Percentiles rank a stretch among this genome's conserved stretches.
These are phyloP conservation scores for Emericellopsis cladophorae DNA, from an alignment of 2,329 filamentous ascomycete genomes.

Conservation along the genomic window DNA sequence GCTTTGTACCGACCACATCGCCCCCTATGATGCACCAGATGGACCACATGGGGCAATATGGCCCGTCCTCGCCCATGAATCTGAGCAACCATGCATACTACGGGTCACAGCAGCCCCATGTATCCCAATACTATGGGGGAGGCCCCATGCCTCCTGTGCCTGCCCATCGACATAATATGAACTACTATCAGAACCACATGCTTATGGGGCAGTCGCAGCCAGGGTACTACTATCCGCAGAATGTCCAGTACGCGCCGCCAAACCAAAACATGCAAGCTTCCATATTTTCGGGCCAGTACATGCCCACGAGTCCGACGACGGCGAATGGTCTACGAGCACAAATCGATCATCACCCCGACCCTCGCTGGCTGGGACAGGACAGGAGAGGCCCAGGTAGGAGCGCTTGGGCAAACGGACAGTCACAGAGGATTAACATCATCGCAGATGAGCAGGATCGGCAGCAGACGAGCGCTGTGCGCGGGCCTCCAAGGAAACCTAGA, in stretches of 20 bases:
- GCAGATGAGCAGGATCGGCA: slow-evolving; percentile 2
- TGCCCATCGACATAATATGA: slow-evolving; percentile 23
- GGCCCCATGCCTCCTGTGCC: slow-evolving; percentile 23
- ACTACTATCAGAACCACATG: slow-evolving; percentile 30
- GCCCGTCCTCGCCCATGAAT: slow-evolving; percentile 21
- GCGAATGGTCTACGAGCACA: slow-evolving; percentile 10
- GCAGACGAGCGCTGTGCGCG: slow-evolving; percentile 14
- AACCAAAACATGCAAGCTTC: slow-evolving; percentile 16
- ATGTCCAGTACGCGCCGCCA: slow-evolving; percentile 22
- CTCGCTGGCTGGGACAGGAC: slow-evolving; percentile 2
- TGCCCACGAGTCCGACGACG: slow-evolving; percentile 9
- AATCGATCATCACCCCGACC: slow-evolving; percentile 5
- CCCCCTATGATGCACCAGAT: slow-evolving; percentile 24
- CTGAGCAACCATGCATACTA: slow-evolving; percentile 33
- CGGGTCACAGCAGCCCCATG: slow-evolving; percentile 26
- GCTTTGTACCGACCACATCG: slow-evolving; percentile 19
- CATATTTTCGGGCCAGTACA: slow-evolving; percentile 21
- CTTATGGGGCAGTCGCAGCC: slow-evolving; percentile 26
- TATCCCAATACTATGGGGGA: slow-evolving; percentile 29
- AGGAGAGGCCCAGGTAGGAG: no score
- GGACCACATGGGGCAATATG: slow-evolving; percentile 26
- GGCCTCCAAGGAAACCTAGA: slow-evolving; percentile 28
- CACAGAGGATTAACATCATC: slow-evolving; percentile 1
- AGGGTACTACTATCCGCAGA: slow-evolving; percentile 30
- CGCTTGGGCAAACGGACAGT: no score